These are phyloP conservation scores for Gryganskiella cystojenkinii DNA, from an alignment of 192 early-diverging fungal genomes.

Conservation along the genomic window DNA sequence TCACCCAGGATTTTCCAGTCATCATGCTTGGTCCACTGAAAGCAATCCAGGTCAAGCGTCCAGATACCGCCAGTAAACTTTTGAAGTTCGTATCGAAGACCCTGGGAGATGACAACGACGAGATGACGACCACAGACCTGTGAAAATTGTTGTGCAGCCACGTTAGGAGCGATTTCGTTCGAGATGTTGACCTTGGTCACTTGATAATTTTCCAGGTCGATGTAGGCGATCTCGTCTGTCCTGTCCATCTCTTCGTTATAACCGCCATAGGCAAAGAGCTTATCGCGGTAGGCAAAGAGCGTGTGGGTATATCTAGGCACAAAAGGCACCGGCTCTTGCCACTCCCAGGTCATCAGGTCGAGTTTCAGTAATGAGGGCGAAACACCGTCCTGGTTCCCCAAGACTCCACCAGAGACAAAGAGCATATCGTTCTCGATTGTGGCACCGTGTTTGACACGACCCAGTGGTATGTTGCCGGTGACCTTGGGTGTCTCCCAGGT, in stretches of 20 bases:
- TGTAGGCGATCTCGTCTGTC: slow-evolving; percentile 61
- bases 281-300: slow-evolving; percentile 61
- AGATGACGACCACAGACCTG: slow-evolving; percentile 71
- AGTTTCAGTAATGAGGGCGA: slow-evolving; percentile 53
- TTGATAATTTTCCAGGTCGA: slow-evolving; percentile 59
- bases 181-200: slow-evolving; percentile 61
- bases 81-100: slow-evolving; percentile 49
- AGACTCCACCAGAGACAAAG: slow-evolving; percentile 69
- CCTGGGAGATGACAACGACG: slow-evolving; percentile 63
- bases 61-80: slow-evolving; percentile 67
- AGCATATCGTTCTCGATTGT: slow-evolving; percentile 70
- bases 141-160: slow-evolving; percentile 69
- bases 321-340: slow-evolving; percentile 66
- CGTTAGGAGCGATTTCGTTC: slow-evolving; percentile 60
- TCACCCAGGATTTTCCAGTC: slow-evolving; percentile 53
- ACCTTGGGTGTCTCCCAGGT: slow-evolving; percentile 69
- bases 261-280: slow-evolving; percentile 72
- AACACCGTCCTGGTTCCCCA: slow-evolving; percentile 40
- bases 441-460: slow-evolving; percentile 68
- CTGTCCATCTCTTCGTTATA: slow-evolving; percentile 67
- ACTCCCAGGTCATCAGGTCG: slow-evolving; percentile 66
- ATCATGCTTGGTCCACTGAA: slow-evolving; percentile 65
- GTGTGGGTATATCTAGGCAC: slow-evolving; percentile 64
- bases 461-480: slow-evolving; percentile 58
- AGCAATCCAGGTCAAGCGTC: slow-evolving; percentile 64